Evolutionary conservation across 495 filamentous ascomycete species (phyloP), one percentile per base, ranked within the genome.

Genomic region (Elasticomyces elasticus): DNA sequence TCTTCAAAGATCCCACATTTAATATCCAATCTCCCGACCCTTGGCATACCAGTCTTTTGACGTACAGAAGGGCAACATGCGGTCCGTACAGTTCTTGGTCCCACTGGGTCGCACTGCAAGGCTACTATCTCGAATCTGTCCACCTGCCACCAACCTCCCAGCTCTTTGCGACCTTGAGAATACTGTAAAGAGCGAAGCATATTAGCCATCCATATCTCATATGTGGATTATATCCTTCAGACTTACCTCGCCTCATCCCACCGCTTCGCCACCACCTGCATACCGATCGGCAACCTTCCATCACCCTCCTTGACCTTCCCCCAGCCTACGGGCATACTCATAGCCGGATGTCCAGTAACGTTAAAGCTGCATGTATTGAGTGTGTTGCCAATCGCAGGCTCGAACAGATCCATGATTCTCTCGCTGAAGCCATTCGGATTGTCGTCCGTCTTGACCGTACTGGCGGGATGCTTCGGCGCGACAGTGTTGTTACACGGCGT

Each of bases 341-440:
- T 56, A 1, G 77, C 79, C 0, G 80, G 79, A 62, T 82, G 80
- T 0, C 79, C 79, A 0, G 77, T 76, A 17, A 71, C 66, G 64
- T 84, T 76, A 53, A 81, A 81, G 15, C 72, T 66, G 25, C 72
- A 71, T 5, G 79, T 82, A 55, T 82, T 81, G 15, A 70, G 68
- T 2, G 76, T 74, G 24, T 77, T 58, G 0, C 76, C 76, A 15
- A 66, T 56, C n/a, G 56, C 52, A 20, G 55, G 58, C 31, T 61
- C 61, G 33, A 64, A 62, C 15, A 60, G 49, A 19, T 62, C 59
- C 41, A 67, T 43, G 2, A 53, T 6, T 42, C 49, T 53, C 31
- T 58, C 38, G 24, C 50, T 58, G 26, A 28, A 15, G 4, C 43
- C 55, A 5, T 53, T n/a, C 5, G 64, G 62, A n/a, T 57, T 59